Conservation (phyloP, 2,329 filamentous ascomycete genomes). For the Pestalotiopsis sp. region DNA sequence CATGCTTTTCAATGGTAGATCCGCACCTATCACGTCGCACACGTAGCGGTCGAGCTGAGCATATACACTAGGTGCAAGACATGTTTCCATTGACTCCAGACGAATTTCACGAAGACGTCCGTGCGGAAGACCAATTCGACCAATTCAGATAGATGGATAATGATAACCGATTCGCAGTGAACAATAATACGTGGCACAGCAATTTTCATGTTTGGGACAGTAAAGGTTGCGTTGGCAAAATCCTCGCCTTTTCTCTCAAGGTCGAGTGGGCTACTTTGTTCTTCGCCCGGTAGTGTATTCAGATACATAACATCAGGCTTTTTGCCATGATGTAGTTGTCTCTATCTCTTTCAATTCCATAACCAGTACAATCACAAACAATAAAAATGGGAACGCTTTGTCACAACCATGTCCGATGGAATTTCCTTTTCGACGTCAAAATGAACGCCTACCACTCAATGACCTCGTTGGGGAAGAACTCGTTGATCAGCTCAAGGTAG, state of each 20-base stretch:
- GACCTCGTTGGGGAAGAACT: conserved; percentile 69
- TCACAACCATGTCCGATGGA: not conserved
- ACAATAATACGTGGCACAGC: too few species aligned
- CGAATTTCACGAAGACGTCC: too few species aligned
- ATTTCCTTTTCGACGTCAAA: not conserved
- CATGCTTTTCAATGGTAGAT: not conserved
- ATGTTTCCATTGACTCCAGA: too few species aligned
- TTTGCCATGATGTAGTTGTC: not conserved
- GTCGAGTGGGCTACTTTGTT: not conserved
- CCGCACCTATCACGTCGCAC: not conserved
- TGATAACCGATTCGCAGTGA: too few species aligned
- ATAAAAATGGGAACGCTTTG: conserved; percentile 5
- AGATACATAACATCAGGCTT: not conserved
- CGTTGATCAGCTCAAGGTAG: conserved; percentile 73
- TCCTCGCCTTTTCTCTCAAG: too few species aligned
- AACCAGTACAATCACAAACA: not conserved
- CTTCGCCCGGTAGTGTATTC: not conserved
- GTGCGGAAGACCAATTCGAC: too few species aligned
- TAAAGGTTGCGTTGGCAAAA: too few species aligned
- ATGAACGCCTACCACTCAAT: conserved; percentile 59
- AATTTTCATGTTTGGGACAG: too few species aligned
- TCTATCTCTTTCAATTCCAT: not conserved
- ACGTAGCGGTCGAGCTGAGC: not conserved
- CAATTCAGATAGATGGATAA: too few species aligned
- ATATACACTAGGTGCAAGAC: not conserved